Evolutionary conservation across 2,329 filamentous ascomycete genomes (phyloP), one percentile per base, ranked within the genome.

Genomic region (Aspergillus pseudoglaucus): DNA sequence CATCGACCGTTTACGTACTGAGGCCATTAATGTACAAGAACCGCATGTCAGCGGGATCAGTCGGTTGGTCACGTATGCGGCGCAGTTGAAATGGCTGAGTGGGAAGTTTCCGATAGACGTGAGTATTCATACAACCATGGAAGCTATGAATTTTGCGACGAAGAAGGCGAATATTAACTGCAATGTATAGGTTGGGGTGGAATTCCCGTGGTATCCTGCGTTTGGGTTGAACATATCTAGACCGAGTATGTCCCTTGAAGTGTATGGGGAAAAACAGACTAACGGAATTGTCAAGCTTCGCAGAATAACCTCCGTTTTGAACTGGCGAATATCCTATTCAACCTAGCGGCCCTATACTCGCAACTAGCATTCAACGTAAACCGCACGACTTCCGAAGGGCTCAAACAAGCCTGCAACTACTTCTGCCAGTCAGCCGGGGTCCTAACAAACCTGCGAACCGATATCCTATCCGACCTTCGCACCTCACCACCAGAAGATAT

Each of bases 81-180:
- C 86, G 9, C 93, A 98, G 75, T 76, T 98, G 48, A 85, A 89
- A 53, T 97, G 90, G 88, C 84, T 97, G 59, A 83, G 85, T 47
- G 89, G 88, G 52, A 98, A 98, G 73, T 97, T 98, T 64, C 93
- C 93, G 12, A 88, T 96, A 58, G 93, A 97, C 72, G 87, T 91
- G 71, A 54, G 78, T 68, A 32, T 41, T 37, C 9, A 30, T 30
- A 30, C 25, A 30, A 41, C 15, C 5, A 42, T n/a, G 22, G 5
- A 15, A 42, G 12, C 9, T 42, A 5, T 25, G 20, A 14, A 43
- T 39, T 0, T 23, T 43, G 35, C 23, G 22, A 20, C 39, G 10
- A 7, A 37, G 22, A 20, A 42, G 17, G 47, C 38, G 49, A 46
- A 46, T 49, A 42, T 45, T 48, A 15, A 27, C 44, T 22, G 18